Evolutionary conservation across 208 protist genomes (phyloP).

Genomic region (Acanthamoeba castellanii): DNA sequence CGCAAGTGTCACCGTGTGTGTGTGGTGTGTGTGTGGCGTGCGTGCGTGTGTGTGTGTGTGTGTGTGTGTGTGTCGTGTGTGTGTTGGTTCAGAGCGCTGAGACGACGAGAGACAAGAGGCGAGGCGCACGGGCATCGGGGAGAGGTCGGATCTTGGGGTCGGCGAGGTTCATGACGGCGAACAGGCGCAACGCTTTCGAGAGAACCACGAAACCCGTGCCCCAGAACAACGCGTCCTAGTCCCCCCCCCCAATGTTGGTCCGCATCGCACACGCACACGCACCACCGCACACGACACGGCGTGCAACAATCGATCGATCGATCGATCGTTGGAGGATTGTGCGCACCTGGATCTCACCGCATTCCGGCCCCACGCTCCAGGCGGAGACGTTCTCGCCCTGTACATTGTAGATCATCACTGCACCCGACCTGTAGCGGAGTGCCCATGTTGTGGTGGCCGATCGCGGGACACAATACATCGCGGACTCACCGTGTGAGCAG

Average conservation of each 20-base stretch:
- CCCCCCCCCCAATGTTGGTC: not conserved
- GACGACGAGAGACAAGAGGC: too few relatives aligned
- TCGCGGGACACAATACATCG: too few relatives aligned
- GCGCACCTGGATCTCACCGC: not conserved
- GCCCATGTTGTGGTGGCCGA: not conserved
- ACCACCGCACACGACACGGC: too few relatives aligned
- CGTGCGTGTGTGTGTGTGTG: not conserved
- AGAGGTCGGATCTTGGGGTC: not conserved
- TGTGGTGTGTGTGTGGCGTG: not conserved
- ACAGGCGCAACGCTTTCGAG: slow-evolving; percentile 37
- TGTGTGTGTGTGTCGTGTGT: not conserved
- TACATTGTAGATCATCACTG: slow-evolving; percentile 82
- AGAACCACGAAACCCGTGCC: not conserved
- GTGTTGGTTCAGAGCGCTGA: too few relatives aligned
- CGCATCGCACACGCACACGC: too few relatives aligned
- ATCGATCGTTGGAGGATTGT: not conserved
- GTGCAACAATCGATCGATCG: not conserved
- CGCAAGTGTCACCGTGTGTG: too few relatives aligned
- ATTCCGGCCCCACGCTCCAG: slow-evolving; percentile 33
- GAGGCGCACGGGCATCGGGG: slow-evolving; percentile 18
- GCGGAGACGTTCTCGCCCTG: slow-evolving; percentile 71
- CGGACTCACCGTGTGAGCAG: not conserved
- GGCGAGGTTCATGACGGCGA: slow-evolving; percentile 61
- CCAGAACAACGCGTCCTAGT: slow-evolving; percentile 41
- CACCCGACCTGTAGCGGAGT: slow-evolving; percentile 47